Conservation (phyloP, 2,329 filamentous ascomycete species). For the Ambrosiella xylebori region DNA sequence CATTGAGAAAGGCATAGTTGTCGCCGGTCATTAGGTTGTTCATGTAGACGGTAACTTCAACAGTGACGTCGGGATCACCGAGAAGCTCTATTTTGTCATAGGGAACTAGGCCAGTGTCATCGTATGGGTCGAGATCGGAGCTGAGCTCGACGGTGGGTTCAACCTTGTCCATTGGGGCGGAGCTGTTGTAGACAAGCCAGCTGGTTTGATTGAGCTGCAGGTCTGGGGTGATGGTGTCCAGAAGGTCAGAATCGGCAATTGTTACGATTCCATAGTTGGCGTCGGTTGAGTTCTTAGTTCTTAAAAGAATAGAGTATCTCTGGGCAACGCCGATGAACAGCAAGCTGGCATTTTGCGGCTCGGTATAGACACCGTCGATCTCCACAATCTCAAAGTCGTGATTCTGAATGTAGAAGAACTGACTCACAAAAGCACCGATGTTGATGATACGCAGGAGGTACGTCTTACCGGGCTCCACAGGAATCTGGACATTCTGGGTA, state of each 20-base stretch:
- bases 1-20: constrained; percentile 42
- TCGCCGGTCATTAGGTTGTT: constrained; percentile 37
- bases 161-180: constrained; percentile 16
- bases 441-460: constrained; percentile 38
- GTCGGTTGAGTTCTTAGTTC: constrained; percentile 26
- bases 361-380: constrained; percentile 33
- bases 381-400: constrained; percentile 23
- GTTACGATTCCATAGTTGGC: constrained; percentile 29
- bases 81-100: constrained; percentile 32
- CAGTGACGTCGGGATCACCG: constrained; percentile 29
- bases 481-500: constrained; percentile 25
- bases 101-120: constrained; percentile 37
- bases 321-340: constrained; percentile 33
- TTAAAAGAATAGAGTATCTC: constrained; percentile 31
- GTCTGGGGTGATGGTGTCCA: constrained; percentile 28
- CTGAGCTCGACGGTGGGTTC: constrained; percentile 18
- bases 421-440: constrained; percentile 32
- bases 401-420: constrained; percentile 30
- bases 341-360: constrained; percentile 25
- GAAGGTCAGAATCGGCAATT: constrained; percentile 14
- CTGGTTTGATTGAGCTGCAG: constrained; percentile 30
- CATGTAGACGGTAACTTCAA: constrained; percentile 33
- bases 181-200: constrained; percentile 20
- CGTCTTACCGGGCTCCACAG: constrained; percentile 30
- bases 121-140: constrained; percentile 35